Conservation (phyloP, 1,284 basidiomycete genomes). For the Melampsora larici-populina region DNA sequence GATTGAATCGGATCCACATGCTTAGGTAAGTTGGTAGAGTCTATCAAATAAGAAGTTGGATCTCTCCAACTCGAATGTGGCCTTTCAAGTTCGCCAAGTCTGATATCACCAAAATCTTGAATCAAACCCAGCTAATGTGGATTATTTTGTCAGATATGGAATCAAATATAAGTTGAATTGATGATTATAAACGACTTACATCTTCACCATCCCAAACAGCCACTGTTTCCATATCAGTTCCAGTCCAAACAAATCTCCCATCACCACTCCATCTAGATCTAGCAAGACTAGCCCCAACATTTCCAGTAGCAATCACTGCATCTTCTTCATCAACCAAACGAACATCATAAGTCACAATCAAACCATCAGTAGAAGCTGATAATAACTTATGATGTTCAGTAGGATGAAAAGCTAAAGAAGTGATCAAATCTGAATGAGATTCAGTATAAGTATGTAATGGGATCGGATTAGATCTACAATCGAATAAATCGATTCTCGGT, state of each 20-base stretch:
- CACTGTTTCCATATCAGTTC: conserved; percentile 38
- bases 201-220: conserved; percentile 10
- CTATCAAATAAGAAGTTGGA: conserved; percentile 22
- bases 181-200: neutral
- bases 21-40: neutral
- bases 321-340: conserved; percentile 58
- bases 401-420: conserved; percentile 55
- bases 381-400: conserved; percentile 55
- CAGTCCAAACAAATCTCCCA: conserved; percentile 14
- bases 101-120: conserved; percentile 29
- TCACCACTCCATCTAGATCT: conserved; percentile 45
- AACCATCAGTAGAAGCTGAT: conserved; percentile 57
- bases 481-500: conserved; percentile 10
- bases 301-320: conserved; percentile 55
- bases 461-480: conserved; percentile 43
- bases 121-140: conserved; percentile 2
- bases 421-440: conserved; percentile 59
- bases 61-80: conserved; percentile 15
- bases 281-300: conserved; percentile 55
- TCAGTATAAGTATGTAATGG: conserved; percentile 56
- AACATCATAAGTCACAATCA: conserved; percentile 55
- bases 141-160: neutral
- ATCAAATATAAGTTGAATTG: neutral
- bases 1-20: neutral
- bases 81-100: conserved; percentile 3